Base-by-base conservation (phyloP, 2,329 filamentous ascomycete genomes). In the Fusarium hainanense region DNA sequence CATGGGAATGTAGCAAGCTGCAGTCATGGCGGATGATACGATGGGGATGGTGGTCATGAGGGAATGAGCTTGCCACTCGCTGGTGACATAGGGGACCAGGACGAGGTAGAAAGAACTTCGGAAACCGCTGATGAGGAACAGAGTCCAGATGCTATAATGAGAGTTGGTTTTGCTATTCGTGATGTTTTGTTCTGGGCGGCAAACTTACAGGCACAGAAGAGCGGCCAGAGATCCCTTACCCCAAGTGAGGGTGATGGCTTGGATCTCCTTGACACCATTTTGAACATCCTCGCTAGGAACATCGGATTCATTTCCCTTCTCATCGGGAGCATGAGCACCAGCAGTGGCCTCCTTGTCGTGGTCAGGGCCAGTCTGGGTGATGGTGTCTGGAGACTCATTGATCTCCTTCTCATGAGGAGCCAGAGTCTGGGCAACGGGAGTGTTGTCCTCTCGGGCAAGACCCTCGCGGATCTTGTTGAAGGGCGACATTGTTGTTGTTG, bases 1-100 rank as follows among this genome's bases (percentile, higher is more conserved):
- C 77, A 89, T 82, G 3, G 89, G 88, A 6, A 90, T 86, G 72
- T 89, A 90, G 37, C 87, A 82, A 4, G 89, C 86, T 41, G 88
- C 89, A 66, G 82, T 78, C 73, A 89, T 86, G 60, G 85, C 79
- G 67, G 79, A 81, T 6, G 86, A 78, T 1, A 90, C 83, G 42
- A 89, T 85, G 46, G 81, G 79, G 54, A 88, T 85, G 44, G 86
- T 82, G 6, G 84, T 82, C 40, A 87, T 77, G 8, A 89, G 80
- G 8, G 86, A 88, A 71, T 89, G 88, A 6, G 80, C 76, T 41
- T 82, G 73, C 65, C 85, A 90, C 27, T 79, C 81, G 71, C 83
- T 87, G 18, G 85, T 85, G 13, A 84, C 80, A 65, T 80, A 87
- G 4, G 85, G 81, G 6, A 77, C 70, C 56, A 86, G 66, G 66